Percentiles rank a stretch among this genome's conserved stretches.
These are phyloP conservation scores for Phycomyces blakesleeanus DNA, from an alignment of 192 early-diverging fungal species.

Conservation along the genomic window DNA sequence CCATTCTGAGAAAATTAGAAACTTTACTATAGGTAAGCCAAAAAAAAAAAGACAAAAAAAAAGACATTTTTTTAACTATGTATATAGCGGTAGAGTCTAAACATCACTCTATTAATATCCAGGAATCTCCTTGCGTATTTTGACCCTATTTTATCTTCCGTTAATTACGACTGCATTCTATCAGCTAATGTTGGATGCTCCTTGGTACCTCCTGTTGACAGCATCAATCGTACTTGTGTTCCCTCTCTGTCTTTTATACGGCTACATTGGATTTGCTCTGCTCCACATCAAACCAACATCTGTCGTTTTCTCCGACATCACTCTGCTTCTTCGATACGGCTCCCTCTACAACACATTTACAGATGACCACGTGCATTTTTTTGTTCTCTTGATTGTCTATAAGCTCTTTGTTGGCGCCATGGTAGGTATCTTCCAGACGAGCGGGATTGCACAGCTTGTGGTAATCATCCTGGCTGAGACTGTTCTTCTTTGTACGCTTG, in stretches of 20 bases:
- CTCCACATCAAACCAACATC: slow-evolving; percentile 31
- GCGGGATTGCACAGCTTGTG: slow-evolving; percentile 42
- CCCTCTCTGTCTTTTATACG: slow-evolving; percentile 25
- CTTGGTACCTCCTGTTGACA: slow-evolving; percentile 25
- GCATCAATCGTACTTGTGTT: slow-evolving; percentile 34
- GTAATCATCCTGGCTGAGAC: slow-evolving; percentile 38
- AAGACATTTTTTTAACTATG: too few relatives aligned
- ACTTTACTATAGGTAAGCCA: slow-evolving; percentile 19
- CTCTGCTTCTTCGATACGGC: slow-evolving; percentile 39
- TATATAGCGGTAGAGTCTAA: neutral
- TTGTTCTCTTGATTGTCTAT: slow-evolving; percentile 12
- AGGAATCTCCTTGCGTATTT: slow-evolving; percentile 41
- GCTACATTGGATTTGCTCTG: slow-evolving; percentile 36
- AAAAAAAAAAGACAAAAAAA: too few relatives aligned
- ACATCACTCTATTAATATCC: neutral
- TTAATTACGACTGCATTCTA: slow-evolving; percentile 41
- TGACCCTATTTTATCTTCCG: slow-evolving; percentile 39
- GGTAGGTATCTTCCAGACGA: slow-evolving; percentile 38
- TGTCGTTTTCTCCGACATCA: slow-evolving; percentile 36
- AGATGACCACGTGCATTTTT: slow-evolving; percentile 23
- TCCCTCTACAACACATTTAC: slow-evolving; percentile 45
- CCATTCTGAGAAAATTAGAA: neutral
- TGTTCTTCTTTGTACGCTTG: slow-evolving; percentile 34
- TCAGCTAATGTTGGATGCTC: slow-evolving; percentile 41
- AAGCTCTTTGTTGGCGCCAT: slow-evolving; percentile 37